Evolutionary conservation across 2,329 filamentous ascomycete genomes (phyloP).

Genomic region (Periconia sp.): DNA sequence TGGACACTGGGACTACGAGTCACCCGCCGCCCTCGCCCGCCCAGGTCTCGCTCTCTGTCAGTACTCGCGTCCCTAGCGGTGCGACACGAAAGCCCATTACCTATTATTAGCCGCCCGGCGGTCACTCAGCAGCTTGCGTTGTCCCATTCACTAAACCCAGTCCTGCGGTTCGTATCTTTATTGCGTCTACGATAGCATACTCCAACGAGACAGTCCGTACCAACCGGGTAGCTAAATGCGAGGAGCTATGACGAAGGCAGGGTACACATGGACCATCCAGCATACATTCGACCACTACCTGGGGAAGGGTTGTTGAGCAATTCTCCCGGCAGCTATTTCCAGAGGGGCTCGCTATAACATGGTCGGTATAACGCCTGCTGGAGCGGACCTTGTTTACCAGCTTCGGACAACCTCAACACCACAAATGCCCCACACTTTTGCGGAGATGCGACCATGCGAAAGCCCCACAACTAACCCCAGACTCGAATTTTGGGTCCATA

Average conservation of each 20-base stretch:
- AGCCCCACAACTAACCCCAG: conserved; percentile 4
- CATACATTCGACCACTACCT: background rate
- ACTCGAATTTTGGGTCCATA: background rate
- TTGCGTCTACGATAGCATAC: background rate
- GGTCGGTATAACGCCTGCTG: background rate
- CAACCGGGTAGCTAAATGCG: background rate
- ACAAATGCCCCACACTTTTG: conserved; percentile 16
- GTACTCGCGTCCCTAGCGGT: background rate
- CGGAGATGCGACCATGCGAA: conserved; percentile 1
- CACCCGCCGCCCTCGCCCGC: background rate
- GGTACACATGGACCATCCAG: background rate
- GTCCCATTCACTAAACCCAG: background rate
- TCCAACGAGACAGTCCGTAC: background rate
- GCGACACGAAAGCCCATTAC: too few relatives aligned
- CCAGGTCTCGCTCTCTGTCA: conserved; percentile 1
- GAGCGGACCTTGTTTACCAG: background rate
- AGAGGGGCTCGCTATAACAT: background rate
- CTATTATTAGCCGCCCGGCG: background rate
- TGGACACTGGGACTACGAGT: too few relatives aligned
- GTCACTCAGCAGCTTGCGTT: background rate
- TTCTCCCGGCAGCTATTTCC: conserved; percentile 12
- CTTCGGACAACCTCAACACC: conserved; percentile 10
- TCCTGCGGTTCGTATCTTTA: background rate
- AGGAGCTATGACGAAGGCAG: background rate
- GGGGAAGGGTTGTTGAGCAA: conserved; percentile 1